These are phyloP conservation scores for Podila verticillata DNA, from an alignment of 192 early-diverging fungal species.

Conservation along the genomic window DNA sequence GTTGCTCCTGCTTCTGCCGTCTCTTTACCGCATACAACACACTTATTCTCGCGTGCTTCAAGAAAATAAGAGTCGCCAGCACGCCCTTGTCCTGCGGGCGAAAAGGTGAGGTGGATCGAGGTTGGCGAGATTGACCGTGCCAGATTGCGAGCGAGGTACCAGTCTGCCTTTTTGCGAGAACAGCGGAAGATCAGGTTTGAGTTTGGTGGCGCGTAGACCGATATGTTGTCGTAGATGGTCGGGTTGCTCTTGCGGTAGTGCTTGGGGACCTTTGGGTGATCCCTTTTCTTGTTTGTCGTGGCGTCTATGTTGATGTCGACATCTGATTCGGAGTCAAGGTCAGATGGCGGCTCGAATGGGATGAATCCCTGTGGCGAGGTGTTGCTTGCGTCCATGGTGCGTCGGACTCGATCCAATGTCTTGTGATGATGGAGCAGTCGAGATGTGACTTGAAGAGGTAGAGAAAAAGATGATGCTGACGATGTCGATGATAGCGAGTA, in stretches of 20 bases:
- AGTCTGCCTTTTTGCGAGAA: constrained; percentile 39
- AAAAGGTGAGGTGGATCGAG: constrained; percentile 46
- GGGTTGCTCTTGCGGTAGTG: constrained; percentile 36
- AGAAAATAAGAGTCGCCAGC: constrained; percentile 27
- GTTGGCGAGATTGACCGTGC: constrained; percentile 19
- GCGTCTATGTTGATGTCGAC: constrained; percentile 28
- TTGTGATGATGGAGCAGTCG: too few species aligned
- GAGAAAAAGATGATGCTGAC: too few species aligned
- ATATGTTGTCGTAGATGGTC: constrained; percentile 47
- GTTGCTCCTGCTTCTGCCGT: constrained; percentile 36
- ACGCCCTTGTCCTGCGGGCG: constrained; percentile 40
- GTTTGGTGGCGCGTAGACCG: constrained; percentile 46
- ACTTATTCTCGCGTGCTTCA: constrained; percentile 47
- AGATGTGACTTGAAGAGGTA: too few species aligned
- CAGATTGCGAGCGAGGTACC: constrained; percentile 37
- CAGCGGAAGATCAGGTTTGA: constrained; percentile 48
- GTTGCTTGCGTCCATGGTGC: neutral
- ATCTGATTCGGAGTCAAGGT: constrained; percentile 33
- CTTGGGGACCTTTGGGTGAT: constrained; percentile 27
- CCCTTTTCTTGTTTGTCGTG: neutral
- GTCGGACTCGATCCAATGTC: too few species aligned
- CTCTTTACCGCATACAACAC: constrained; percentile 31
- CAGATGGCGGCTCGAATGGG: constrained; percentile 4
- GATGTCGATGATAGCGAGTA: too few species aligned
- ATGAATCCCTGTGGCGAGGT: constrained; percentile 11